Conservation (phyloP, 129 eudicot species). For the Logfia minima region DNA sequence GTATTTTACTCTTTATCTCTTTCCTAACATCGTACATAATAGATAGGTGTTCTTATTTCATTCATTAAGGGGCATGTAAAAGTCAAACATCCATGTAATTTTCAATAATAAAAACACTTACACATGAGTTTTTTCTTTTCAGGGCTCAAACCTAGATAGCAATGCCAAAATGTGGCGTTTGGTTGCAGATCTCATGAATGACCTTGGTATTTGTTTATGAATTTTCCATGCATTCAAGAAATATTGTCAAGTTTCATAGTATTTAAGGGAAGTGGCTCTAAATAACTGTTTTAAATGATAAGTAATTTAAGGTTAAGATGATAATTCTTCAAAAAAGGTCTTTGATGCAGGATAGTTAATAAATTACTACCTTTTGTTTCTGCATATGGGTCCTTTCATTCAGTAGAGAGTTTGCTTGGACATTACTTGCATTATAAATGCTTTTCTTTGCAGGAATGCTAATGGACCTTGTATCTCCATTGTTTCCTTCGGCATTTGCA, state of each 20-base stretch:
- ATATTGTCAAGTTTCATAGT: not conserved
- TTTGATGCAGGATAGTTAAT: slow-evolving; percentile 9
- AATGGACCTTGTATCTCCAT: slow-evolving; percentile 97
- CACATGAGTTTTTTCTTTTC: slow-evolving; percentile 28
- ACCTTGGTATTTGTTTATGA: slow-evolving; percentile 63
- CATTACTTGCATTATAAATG: slow-evolving; percentile 14
- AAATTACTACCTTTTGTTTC: slow-evolving; percentile 7
- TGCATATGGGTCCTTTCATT: not conserved
- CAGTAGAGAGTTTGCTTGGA: slow-evolving; percentile 21
- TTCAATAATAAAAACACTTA: slow-evolving; percentile 15
- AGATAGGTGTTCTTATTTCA: not conserved
- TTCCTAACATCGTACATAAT: not conserved
- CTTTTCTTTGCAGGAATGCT: slow-evolving; percentile 74
- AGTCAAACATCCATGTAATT: not conserved
- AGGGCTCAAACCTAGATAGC: slow-evolving; percentile 97
- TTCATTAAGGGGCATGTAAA: slow-evolving; percentile 1
- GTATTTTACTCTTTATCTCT: slow-evolving; percentile 15
- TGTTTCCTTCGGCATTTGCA: slow-evolving; percentile 92
- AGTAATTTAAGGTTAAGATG: not conserved
- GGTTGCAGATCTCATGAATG: slow-evolving; percentile 99
- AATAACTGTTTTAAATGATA: slow-evolving; percentile 9
- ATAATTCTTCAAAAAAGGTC: not conserved
- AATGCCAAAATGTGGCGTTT: slow-evolving; percentile 99
- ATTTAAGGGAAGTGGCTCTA: slow-evolving; percentile 3
- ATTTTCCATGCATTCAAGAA: slow-evolving; percentile 13